These are phyloP conservation scores for Diatrype stigma DNA, from an alignment of 2,329 filamentous ascomycete genomes.

Conservation along the genomic window DNA sequence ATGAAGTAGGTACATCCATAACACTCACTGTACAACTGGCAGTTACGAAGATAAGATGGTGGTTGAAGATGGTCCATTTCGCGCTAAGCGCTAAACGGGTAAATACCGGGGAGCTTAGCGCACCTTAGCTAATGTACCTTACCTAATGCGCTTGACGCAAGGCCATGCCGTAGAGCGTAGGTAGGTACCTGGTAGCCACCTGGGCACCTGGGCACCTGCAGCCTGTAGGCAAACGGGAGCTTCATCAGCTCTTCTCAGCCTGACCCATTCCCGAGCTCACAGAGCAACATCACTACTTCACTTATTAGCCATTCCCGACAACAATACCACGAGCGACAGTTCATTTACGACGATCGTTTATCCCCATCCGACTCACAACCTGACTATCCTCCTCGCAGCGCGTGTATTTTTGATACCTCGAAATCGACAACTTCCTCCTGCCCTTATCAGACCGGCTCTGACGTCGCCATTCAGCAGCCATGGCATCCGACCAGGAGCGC, in stretches of 20 bases:
- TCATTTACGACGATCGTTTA: background rate
- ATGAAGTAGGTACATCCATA: too few relatives aligned
- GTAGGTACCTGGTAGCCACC: background rate
- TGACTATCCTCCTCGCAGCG: background rate
- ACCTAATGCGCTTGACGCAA: background rate
- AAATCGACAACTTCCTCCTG: background rate
- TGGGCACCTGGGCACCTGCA: too few relatives aligned
- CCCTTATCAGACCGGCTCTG: constrained; percentile 4
- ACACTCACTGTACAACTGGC: too few relatives aligned
- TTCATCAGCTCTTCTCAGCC: constrained; percentile 15
- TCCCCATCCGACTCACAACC: background rate
- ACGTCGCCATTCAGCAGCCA: constrained; percentile 22
- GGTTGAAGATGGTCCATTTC: too few relatives aligned
- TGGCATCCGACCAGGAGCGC: constrained; percentile 55
- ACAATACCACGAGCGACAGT: background rate
- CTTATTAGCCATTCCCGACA: background rate
- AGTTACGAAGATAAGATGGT: too few relatives aligned
- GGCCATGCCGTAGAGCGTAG: background rate
- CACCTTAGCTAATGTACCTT: background rate
- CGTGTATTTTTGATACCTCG: background rate
- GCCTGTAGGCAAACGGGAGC: constrained; percentile 18
- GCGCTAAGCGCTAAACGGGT: too few relatives aligned
- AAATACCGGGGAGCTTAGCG: too few relatives aligned
- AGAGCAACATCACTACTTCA: background rate
- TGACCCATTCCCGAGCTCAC: background rate